Conservation (phyloP, 1,284 basidiomycete species). For the Exobasidium cylindrosporum region DNA sequence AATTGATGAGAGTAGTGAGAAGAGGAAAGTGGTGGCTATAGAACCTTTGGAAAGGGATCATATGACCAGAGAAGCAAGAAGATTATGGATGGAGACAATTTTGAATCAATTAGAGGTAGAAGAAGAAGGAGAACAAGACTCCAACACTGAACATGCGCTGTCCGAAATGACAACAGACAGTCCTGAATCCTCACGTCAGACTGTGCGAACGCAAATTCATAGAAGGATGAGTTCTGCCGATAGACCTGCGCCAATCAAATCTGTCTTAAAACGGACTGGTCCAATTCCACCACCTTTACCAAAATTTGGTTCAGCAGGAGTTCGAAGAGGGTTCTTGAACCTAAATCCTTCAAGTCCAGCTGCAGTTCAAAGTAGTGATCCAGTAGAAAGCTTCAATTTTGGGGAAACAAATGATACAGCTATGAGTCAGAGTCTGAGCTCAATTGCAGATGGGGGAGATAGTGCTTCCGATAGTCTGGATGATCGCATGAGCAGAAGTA, state of each 20-base stretch:
- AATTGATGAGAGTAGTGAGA: conserved; percentile 11
- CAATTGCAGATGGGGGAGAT: not conserved
- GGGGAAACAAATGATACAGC: conserved; percentile 14
- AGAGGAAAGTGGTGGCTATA: not conserved
- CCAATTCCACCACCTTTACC: not conserved
- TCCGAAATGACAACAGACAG: not conserved
- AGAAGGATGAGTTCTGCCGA: conserved; percentile 4
- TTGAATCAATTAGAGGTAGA: conserved; percentile 39
- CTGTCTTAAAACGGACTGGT: conserved; percentile 14
- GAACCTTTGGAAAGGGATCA: conserved; percentile 7
- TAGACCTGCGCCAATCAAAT: conserved; percentile 14
- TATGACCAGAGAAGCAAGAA: conserved; percentile 21
- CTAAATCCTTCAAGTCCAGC: conserved; percentile 38
- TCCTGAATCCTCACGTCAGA: conserved; percentile 3
- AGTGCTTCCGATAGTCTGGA: conserved; percentile 2
- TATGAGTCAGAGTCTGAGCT: conserved; percentile 3
- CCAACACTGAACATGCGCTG: not conserved
- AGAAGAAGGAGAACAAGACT: conserved; percentile 25
- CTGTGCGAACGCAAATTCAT: not conserved
- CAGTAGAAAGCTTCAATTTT: conserved; percentile 30
- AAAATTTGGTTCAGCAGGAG: conserved; percentile 20
- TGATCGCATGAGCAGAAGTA: conserved; percentile 3
- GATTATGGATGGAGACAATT: conserved; percentile 40
- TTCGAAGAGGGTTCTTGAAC: conserved; percentile 36
- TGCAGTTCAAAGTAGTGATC: conserved; percentile 29